Evolutionary conservation across 495 filamentous ascomycete genomes (phyloP).

Genomic region (Penicillium manginii): DNA sequence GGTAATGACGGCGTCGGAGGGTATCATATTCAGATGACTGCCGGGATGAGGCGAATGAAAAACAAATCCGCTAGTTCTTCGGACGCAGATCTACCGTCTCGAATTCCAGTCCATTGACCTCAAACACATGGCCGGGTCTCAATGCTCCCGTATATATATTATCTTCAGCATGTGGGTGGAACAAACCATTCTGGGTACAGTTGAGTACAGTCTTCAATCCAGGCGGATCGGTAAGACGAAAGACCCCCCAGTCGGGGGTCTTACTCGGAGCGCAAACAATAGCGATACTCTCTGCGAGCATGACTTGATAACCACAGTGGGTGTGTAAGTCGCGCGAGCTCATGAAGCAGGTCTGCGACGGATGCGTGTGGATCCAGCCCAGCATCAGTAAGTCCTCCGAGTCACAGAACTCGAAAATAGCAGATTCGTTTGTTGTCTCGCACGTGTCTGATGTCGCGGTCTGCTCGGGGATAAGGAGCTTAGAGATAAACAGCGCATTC

Average conservation of each 20-base stretch:
- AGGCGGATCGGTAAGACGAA: constrained; percentile 90
- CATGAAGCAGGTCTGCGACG: constrained; percentile 97
- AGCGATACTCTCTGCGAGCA: constrained; percentile 93
- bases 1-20: constrained; percentile 4
- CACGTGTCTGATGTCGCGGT: constrained; percentile 88
- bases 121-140: constrained; percentile 83
- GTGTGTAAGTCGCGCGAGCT: constrained; percentile 92
- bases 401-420: constrained; percentile 85
- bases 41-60: constrained; percentile 1
- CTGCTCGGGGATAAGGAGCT: constrained; percentile 89
- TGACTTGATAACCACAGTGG: constrained; percentile 88
- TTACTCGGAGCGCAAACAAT: constrained; percentile 93
- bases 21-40: constrained; percentile 28
- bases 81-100: constrained; percentile 78
- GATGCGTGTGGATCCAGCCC: constrained; percentile 98
- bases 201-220: constrained; percentile 78
- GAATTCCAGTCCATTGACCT: constrained; percentile 73
- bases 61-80: constrained; percentile 25
- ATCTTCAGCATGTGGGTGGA: constrained; percentile 75
- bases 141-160: constrained; percentile 86
- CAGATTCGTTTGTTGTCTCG: constrained; percentile 83
- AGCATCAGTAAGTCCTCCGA: constrained; percentile 83
- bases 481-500: constrained; percentile 89
- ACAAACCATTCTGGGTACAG: constrained; percentile 75
- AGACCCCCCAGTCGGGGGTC: constrained; percentile 84